Conservation (phyloP, 2,329 filamentous ascomycete genomes). For the Colletotrichum euphorbiae region DNA sequence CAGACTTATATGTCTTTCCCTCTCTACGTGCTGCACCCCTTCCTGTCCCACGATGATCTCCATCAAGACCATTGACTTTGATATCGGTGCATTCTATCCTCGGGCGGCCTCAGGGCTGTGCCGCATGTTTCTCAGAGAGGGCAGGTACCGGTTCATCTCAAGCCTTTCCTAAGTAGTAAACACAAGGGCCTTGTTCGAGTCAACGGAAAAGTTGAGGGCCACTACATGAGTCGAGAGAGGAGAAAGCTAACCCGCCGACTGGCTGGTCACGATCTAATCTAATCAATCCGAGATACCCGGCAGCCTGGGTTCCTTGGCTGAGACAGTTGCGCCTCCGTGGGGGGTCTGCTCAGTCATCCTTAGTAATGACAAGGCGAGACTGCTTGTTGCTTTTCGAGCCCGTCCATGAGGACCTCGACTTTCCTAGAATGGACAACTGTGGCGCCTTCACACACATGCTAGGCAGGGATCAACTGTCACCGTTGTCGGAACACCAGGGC, state of each 20-base stretch:
- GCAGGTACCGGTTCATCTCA: conserved; percentile 30
- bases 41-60: conserved; percentile 22
- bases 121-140: conserved; percentile 10
- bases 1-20: conserved; percentile 15
- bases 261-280: conserved; percentile 32
- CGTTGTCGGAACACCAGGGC: conserved; percentile 7
- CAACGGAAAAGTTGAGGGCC: conserved; percentile 14
- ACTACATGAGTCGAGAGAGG: conserved; percentile 15
- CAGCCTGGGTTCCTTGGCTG: conserved; percentile 23
- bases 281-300: conserved; percentile 32
- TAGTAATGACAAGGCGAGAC: conserved; percentile 9
- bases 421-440: conserved; percentile 19
- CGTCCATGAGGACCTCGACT: conserved; percentile 12
- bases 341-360: conserved; percentile 24
- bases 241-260: neutral
- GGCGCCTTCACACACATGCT: neutral
- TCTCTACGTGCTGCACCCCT: neutral
- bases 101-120: conserved; percentile 25
- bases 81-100: conserved; percentile 25
- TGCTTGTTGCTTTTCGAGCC: neutral
- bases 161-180: conserved; percentile 10
- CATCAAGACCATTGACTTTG: conserved; percentile 6
- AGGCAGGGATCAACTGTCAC: conserved; percentile 6
- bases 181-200: conserved; percentile 14
- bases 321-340: conserved; percentile 6